Conservation (phyloP, 257 asterid genomes). For the Solanum dulcamara region DNA sequence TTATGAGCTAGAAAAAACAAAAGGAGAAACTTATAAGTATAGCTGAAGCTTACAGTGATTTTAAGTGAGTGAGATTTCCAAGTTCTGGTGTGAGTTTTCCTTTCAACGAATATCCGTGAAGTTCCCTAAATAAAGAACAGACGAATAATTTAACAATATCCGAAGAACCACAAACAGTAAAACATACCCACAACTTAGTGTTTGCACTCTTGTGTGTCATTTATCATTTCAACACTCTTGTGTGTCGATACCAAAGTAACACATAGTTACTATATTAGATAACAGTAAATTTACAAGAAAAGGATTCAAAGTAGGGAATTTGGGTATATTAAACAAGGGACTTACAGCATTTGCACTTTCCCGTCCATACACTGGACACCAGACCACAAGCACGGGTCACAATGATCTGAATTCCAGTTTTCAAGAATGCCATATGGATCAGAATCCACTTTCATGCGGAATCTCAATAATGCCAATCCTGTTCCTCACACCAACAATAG, state of each 20-base stretch:
- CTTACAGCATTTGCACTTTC: constrained; percentile 67
- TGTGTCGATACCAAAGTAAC: not conserved
- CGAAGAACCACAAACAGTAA: not conserved
- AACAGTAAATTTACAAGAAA: not conserved
- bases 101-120: constrained; percentile 46
- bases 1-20: not conserved
- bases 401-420: constrained; percentile 56
- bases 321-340: not conserved
- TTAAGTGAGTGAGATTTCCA: constrained; percentile 59
- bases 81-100: constrained; percentile 71
- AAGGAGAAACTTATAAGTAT: not conserved
- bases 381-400: constrained; percentile 71
- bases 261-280: not conserved
- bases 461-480: constrained; percentile 65
- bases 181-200: not conserved
- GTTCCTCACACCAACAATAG: constrained; percentile 10
- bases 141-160: not conserved
- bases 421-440: constrained; percentile 62
- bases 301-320: not conserved
- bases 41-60: constrained; percentile 56
- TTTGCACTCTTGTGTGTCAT: not conserved
- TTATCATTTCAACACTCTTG: not conserved
- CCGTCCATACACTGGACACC: constrained; percentile 68
- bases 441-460: constrained; percentile 43
- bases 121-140: constrained; percentile 43